A percentile compares a stretch with the other conserved stretches of the same genome.
Evolutionary conservation across 148 eudicot genomes (phyloP).

Genomic region (Heliosperma pusillum): DNA sequence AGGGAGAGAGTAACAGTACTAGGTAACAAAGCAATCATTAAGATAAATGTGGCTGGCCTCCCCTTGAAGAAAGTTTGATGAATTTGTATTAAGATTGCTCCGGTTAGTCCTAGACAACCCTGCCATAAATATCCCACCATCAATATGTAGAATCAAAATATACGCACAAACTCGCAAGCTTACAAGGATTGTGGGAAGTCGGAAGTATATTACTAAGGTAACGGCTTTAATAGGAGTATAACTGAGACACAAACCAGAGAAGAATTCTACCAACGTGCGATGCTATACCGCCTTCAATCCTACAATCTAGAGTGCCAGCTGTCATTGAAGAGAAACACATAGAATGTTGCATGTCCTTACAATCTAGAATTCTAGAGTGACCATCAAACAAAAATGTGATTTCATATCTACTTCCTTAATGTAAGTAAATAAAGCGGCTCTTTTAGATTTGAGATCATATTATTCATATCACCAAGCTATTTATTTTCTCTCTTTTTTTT

Average conservation of each 20-base stretch:
- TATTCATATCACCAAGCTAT: too few species aligned
- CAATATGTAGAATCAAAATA: not conserved
- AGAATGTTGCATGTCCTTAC: not conserved
- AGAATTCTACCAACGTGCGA: not conserved
- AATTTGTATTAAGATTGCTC: too few species aligned
- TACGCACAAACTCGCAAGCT: not conserved
- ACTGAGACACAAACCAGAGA: not conserved
- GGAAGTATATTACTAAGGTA: not conserved
- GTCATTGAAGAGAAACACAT: not conserved
- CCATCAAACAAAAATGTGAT: not conserved
- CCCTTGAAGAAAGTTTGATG: too few species aligned
- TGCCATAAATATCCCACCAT: slow-evolving; percentile 24
- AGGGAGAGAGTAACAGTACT: too few species aligned
- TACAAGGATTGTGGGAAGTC: not conserved
- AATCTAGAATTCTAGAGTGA: not conserved
- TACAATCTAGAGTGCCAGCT: not conserved
- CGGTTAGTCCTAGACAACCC: slow-evolving; percentile 37
- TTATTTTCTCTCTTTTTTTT: too few species aligned
- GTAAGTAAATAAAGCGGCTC: too few species aligned
- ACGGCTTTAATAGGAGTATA: not conserved
- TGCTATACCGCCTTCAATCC: not conserved
- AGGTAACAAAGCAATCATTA: too few species aligned
- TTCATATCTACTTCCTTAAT: not conserved
- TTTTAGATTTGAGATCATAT: too few species aligned
- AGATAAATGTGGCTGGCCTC: too few species aligned